Conservation (phyloP, 345 rosid genomes). For the Pugionium cornutum region DNA sequence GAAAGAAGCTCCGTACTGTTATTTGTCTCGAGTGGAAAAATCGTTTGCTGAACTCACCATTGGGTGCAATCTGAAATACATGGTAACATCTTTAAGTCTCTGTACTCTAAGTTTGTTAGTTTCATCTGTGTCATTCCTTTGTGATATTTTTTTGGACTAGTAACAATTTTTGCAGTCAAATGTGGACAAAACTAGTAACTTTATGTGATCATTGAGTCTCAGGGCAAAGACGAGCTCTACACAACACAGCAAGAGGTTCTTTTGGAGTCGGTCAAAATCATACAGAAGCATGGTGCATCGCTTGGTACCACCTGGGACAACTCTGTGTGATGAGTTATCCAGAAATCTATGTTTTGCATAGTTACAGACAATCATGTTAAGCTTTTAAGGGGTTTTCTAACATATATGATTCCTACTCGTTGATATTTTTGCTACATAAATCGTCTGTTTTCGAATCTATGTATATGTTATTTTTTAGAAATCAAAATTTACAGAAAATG, state of each 20-base stretch:
- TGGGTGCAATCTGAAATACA: slow-evolving; percentile 79
- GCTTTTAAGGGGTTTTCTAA: too few relatives aligned
- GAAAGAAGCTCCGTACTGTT: slow-evolving; percentile 85
- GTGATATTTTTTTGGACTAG: too few relatives aligned
- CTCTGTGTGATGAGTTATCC: slow-evolving; percentile 14
- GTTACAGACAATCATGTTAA: neutral
- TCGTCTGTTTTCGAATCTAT: too few relatives aligned
- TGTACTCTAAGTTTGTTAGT: too few relatives aligned
- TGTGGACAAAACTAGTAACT: neutral
- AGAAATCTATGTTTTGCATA: slow-evolving; percentile 2
- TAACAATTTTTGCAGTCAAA: neutral
- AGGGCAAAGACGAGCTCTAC: slow-evolving; percentile 76
- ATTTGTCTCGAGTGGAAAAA: slow-evolving; percentile 67
- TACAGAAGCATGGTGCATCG: slow-evolving; percentile 68
- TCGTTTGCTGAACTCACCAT: slow-evolving; percentile 70
- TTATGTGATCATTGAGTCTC: neutral
- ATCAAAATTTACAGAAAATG: too few relatives aligned
- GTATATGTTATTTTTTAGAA: too few relatives aligned
- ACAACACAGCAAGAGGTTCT: slow-evolving; percentile 70
- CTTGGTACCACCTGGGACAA: slow-evolving; percentile 55
- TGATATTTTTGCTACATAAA: too few relatives aligned
- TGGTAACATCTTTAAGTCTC: slow-evolving; percentile 50
- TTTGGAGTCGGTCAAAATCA: slow-evolving; percentile 61
- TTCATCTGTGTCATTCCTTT: too few relatives aligned
- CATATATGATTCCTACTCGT: too few relatives aligned